Evolutionary conservation across 176 grass and related monocot species (phyloP).

Genomic region (Raddia guianensis): DNA sequence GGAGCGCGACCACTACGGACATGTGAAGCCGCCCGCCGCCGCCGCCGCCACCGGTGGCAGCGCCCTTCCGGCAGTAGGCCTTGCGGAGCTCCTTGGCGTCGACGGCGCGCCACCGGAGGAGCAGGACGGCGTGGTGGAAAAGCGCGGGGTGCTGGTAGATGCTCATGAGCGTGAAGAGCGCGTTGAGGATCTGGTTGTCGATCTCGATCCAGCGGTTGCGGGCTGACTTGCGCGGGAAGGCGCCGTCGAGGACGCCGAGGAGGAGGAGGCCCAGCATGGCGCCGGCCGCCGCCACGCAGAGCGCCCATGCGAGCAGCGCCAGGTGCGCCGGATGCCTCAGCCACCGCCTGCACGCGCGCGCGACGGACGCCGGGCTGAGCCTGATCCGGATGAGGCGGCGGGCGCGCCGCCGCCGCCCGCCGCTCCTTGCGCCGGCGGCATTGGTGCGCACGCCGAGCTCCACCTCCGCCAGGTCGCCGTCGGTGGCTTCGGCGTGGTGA

Average conservation of each 20-base stretch:
- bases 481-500: neutral
- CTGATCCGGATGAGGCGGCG: slow-evolving; percentile 32
- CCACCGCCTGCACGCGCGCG: slow-evolving; percentile 46
- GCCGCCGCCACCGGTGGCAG: neutral
- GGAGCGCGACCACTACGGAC: slow-evolving; percentile 54
- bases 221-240: slow-evolving; percentile 37
- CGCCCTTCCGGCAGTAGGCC: slow-evolving; percentile 66
- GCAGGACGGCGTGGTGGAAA: slow-evolving; percentile 56
- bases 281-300: slow-evolving; percentile 61
- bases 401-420: neutral
- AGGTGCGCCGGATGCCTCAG: slow-evolving; percentile 63
- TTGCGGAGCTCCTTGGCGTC: slow-evolving; percentile 57
- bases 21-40: slow-evolving; percentile 54
- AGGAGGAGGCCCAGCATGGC: slow-evolving; percentile 64
- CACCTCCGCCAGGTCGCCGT: neutral
- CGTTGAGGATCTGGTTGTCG: slow-evolving; percentile 78
- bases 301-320: slow-evolving; percentile 59
- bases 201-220: slow-evolving; percentile 70
- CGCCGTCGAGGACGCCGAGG: slow-evolving; percentile 52
- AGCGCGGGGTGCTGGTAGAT: slow-evolving; percentile 71
- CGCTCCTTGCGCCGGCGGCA: neutral
- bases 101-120: slow-evolving; percentile 49
- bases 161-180: slow-evolving; percentile 81
- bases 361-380: slow-evolving; percentile 46
- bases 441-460: neutral